phyloP scores from a whole-genome alignment of 495 filamentous ascomycete species.

The Tuber calosporum region DNA sequence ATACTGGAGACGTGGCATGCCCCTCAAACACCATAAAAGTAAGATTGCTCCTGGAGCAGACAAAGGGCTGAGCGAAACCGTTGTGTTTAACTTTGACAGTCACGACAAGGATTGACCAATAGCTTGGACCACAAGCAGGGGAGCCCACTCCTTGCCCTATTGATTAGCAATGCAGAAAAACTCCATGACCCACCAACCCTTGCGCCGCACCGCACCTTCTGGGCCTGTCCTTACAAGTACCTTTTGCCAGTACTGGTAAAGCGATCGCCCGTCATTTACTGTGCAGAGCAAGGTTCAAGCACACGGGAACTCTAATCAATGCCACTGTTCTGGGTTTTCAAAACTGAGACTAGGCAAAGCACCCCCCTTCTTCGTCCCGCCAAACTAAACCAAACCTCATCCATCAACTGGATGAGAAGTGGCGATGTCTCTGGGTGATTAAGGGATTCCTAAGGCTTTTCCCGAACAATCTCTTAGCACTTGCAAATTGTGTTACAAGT shows the following conservation, averaged over 20 bases:
- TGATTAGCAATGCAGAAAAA: background rate
- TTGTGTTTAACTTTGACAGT: constrained; percentile 3
- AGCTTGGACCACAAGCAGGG: background rate
- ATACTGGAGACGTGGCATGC: background rate
- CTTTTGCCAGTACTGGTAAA: background rate
- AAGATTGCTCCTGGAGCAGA: background rate
- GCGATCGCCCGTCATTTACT: background rate
- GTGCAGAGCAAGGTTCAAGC: background rate
- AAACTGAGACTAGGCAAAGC: background rate
- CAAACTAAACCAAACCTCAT: background rate
- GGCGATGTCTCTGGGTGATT: background rate
- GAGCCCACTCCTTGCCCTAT: background rate
- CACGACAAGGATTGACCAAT: background rate
- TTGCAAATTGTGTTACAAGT: background rate
- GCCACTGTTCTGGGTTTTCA: background rate
- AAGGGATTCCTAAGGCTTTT: background rate
- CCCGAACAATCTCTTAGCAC: background rate
- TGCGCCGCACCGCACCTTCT: background rate
- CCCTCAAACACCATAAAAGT: background rate
- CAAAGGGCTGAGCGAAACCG: background rate
- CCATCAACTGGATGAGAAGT: background rate
- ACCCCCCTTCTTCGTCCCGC: background rate
- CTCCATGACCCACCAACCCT: background rate
- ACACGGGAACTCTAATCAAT: background rate
- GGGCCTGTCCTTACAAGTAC: no score